Conservation (phyloP, 2,329 filamentous ascomycete species). For the Teratosphaeriaceae sp. region DNA sequence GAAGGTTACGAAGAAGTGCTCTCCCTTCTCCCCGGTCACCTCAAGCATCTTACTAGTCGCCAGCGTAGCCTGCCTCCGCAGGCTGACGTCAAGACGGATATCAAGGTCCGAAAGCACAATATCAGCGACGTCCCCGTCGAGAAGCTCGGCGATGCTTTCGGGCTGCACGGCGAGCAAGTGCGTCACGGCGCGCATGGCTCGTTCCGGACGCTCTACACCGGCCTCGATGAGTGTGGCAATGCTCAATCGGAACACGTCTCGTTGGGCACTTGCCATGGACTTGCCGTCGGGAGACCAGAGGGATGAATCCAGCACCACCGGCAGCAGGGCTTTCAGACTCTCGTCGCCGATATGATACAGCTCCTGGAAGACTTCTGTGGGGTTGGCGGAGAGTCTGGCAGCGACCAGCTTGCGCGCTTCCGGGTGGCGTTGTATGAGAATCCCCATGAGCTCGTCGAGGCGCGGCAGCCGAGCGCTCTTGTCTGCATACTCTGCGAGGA, state of each 20-base stretch:
- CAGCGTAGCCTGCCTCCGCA: slow-evolving; percentile 75
- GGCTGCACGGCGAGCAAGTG: slow-evolving; percentile 49
- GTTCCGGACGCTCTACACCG: slow-evolving; percentile 64
- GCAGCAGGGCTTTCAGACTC: slow-evolving; percentile 38
- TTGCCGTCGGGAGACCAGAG: slow-evolving; percentile 36
- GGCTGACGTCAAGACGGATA: slow-evolving; percentile 64
- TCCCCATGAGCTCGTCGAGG: background rate
- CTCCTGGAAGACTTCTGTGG: slow-evolving; percentile 38
- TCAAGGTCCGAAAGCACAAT: slow-evolving; percentile 83
- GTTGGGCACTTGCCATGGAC: slow-evolving; percentile 38
- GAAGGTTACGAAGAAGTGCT: slow-evolving; percentile 59
- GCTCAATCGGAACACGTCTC: slow-evolving; percentile 65
- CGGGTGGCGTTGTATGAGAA: slow-evolving; percentile 10
- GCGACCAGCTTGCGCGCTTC: slow-evolving; percentile 37
- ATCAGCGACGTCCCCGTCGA: slow-evolving; percentile 71
- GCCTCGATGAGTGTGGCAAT: slow-evolving; percentile 88
- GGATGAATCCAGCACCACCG: slow-evolving; percentile 35
- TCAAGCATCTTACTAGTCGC: slow-evolving; percentile 79
- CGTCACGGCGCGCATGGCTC: slow-evolving; percentile 55
- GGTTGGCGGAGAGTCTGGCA: slow-evolving; percentile 29
- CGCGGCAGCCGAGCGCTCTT: background rate
- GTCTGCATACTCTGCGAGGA: slow-evolving; percentile 36
- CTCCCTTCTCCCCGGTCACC: slow-evolving; percentile 63
- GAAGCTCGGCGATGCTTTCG: slow-evolving; percentile 56
- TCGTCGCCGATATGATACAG: slow-evolving; percentile 41